phyloP scores from a whole-genome alignment of 768 basidiomycete genomes.

The Boletellus ananas region DNA sequence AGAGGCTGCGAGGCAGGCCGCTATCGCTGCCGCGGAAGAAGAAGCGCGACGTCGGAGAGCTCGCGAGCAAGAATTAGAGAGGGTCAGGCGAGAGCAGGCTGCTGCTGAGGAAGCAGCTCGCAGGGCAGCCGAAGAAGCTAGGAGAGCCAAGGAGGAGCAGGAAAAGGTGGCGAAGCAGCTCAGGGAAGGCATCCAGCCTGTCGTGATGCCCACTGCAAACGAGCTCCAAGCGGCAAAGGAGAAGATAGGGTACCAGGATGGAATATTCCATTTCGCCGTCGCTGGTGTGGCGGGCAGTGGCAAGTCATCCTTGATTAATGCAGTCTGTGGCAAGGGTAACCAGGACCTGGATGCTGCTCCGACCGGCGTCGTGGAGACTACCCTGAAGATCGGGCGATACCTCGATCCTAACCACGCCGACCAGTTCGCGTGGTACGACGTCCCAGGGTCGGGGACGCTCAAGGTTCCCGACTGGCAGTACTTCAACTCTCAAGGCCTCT shows the following conservation, averaged over 20 bases:
- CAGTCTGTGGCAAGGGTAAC: constrained; percentile 31
- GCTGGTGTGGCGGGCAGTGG: constrained; percentile 31
- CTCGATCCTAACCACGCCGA: constrained; percentile 21
- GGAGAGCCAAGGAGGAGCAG: constrained; percentile 15
- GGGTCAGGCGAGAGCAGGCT: constrained; percentile 11
- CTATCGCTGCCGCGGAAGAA: constrained; percentile 24
- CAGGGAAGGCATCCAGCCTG: constrained; percentile 28
- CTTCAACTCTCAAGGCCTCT: constrained; percentile 37
- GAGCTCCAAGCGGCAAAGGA: constrained; percentile 25
- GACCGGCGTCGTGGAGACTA: constrained; percentile 34
- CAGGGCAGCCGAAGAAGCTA: constrained; percentile 21
- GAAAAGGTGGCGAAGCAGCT: constrained; percentile 23
- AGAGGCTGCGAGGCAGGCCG: constrained; percentile 24
- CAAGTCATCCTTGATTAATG: constrained; percentile 31
- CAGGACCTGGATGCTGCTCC: constrained; percentile 26
- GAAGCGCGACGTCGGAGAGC: constrained; percentile 20
- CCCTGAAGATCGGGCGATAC: constrained; percentile 28
- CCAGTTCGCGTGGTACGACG: constrained; percentile 35
- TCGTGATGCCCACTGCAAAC: constrained; percentile 26
- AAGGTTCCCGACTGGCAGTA: constrained; percentile 36
- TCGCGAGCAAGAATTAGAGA: constrained; percentile 18
- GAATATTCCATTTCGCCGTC: constrained; percentile 28
- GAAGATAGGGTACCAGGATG: constrained; percentile 27
- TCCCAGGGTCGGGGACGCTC: constrained; percentile 37
- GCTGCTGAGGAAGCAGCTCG: constrained; percentile 26